phyloP scores from a whole-genome alignment of 352 stramenopile genomes.

The Blastocystis hominis region DNA sequence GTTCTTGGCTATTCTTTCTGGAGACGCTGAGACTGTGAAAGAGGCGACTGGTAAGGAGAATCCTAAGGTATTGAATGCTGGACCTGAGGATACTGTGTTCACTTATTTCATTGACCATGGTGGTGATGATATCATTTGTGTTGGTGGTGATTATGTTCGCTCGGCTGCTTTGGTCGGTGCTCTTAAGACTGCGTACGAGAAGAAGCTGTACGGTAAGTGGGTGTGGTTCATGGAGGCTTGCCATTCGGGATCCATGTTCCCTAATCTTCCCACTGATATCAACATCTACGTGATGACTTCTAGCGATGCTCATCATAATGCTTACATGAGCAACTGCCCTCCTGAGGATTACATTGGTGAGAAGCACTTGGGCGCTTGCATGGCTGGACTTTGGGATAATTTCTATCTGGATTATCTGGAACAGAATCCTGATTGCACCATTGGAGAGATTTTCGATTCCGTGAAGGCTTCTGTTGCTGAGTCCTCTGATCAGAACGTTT shows the following conservation, averaged over 20 bases:
- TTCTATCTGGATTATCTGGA: slow-evolving; percentile 2
- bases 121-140: neutral
- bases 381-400: slow-evolving; percentile 31
- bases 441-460: neutral
- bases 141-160: neutral
- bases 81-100: slow-evolving; percentile 21
- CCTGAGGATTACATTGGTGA: slow-evolving; percentile 7
- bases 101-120: slow-evolving; percentile 54
- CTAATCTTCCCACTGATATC: neutral
- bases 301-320: neutral
- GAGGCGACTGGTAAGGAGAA: slow-evolving; percentile 19
- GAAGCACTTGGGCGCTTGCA: neutral
- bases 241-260: slow-evolving; percentile 41
- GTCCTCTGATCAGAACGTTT: slow-evolving; percentile 30
- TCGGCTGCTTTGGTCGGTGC: neutral
- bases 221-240: slow-evolving; percentile 48
- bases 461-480: neutral
- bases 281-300: slow-evolving; percentile 48
- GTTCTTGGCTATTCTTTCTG: slow-evolving; percentile 9
- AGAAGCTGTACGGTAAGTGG: slow-evolving; percentile 15
- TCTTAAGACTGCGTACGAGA: neutral
- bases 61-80: slow-evolving; percentile 13
- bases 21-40: neutral
- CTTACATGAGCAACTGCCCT: slow-evolving; percentile 31
- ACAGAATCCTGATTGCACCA: slow-evolving; percentile 3